Percentiles rank a stretch among this genome's conserved stretches.
phyloP scores from a whole-genome alignment of 164 flowering plant genomes.

The Taxillus chinensis region DNA sequence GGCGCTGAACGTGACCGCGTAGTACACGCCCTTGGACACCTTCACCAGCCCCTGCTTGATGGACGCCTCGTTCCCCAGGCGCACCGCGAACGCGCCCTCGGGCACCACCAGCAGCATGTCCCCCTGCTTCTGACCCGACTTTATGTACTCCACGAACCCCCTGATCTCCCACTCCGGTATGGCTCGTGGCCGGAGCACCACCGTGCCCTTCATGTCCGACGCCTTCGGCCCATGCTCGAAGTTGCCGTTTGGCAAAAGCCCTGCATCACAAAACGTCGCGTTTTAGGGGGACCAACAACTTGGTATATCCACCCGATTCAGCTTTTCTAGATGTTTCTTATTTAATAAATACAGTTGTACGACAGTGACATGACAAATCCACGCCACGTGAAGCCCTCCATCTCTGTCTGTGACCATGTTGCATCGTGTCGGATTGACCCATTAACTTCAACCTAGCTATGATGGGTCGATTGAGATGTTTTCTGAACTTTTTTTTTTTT shows the following conservation, averaged over 20 bases:
- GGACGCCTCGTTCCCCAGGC: constrained; percentile 83
- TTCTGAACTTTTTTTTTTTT: too few relatives aligned
- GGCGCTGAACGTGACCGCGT: constrained; percentile 61
- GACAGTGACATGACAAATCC: too few relatives aligned
- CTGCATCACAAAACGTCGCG: constrained; percentile 14
- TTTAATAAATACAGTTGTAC: too few relatives aligned
- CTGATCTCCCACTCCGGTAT: constrained; percentile 57
- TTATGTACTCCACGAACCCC: constrained; percentile 72
- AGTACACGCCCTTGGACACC: constrained; percentile 49
- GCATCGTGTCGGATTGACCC: too few relatives aligned
- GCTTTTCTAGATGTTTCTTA: too few relatives aligned
- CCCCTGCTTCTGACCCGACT: constrained; percentile 74
- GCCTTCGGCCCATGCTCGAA: constrained; percentile 57
- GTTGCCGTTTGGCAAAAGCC: constrained; percentile 56
- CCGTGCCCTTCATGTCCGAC: constrained; percentile 49
- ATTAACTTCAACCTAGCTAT: too few relatives aligned
- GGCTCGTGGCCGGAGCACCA: constrained; percentile 31
- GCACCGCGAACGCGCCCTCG: constrained; percentile 58
- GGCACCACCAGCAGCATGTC: constrained; percentile 81
- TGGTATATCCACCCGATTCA: too few relatives aligned
- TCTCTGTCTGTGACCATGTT: too few relatives aligned
- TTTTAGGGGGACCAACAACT: too few relatives aligned
- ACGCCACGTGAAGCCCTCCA: too few relatives aligned
- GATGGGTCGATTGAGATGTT: too few relatives aligned
- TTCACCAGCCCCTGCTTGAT: constrained; percentile 38